Conservation (phyloP, 2,329 filamentous ascomycete species). For the Claviceps sp. region DNA sequence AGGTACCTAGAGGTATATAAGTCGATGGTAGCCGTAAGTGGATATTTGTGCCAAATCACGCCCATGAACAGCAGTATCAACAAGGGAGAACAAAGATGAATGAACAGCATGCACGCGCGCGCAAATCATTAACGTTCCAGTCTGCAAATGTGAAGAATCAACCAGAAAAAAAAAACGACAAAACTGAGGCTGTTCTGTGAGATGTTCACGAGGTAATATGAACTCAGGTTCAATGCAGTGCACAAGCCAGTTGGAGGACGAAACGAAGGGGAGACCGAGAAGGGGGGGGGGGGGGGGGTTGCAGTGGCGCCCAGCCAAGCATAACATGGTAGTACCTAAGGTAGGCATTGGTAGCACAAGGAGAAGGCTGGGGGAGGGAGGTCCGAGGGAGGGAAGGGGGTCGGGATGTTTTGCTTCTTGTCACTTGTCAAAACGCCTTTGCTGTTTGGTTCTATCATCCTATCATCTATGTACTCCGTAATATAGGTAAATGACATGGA, state of each 20-base stretch:
- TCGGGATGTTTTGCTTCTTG: not conserved
- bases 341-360: not conserved
- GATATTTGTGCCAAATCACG: slow-evolving; percentile 1
- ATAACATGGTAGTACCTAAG: not conserved
- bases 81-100: not conserved
- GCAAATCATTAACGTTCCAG: not conserved
- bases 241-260: not conserved
- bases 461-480: too few species aligned
- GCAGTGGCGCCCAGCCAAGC: not conserved
- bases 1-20: not conserved
- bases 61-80: not conserved
- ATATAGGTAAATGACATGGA: too few species aligned
- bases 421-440: not conserved
- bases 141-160: not conserved
- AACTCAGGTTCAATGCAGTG: too few species aligned
- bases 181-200: not conserved
- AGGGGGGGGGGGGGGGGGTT: not conserved
- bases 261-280: not conserved
- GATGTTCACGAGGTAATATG: not conserved
- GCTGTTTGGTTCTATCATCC: not conserved
- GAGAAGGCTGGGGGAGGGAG: not conserved
- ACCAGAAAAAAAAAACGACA: not conserved
- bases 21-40: slow-evolving; percentile 5
- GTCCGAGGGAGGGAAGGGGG: not conserved
- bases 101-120: not conserved